Evolutionary conservation across 805 yeast genomes (phyloP).

Genomic region (Myxozyma lipomycoides): DNA sequence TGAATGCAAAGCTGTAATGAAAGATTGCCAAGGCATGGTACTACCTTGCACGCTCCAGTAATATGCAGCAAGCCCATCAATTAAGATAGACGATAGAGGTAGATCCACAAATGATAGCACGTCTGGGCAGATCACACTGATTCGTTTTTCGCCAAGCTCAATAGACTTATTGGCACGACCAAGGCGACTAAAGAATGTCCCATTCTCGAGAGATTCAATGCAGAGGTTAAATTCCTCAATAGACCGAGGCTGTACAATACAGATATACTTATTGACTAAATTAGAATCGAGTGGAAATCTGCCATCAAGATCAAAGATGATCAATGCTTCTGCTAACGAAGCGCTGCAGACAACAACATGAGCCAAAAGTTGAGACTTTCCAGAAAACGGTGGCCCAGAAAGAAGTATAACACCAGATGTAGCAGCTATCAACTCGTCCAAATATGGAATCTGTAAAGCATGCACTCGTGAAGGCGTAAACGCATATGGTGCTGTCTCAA

Average conservation of each 20-base stretch:
- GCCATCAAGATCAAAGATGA: conserved; percentile 25
- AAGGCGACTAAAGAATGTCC: not conserved
- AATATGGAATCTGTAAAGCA: not conserved
- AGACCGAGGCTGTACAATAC: not conserved
- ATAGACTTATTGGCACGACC: not conserved
- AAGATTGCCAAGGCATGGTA: not conserved
- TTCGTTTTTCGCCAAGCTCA: not conserved
- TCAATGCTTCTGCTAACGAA: not conserved
- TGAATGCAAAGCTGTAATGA: not conserved
- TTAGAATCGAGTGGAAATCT: conserved; percentile 5
- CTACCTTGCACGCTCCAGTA: conserved; percentile 6
- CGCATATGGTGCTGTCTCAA: not conserved
- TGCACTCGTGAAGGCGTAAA: not conserved
- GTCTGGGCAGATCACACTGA: not conserved
- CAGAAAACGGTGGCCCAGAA: conserved; percentile 20
- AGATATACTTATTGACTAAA: not conserved
- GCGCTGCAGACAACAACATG: not conserved
- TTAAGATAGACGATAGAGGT: conserved; percentile 2
- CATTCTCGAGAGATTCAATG: not conserved
- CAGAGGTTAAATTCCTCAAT: not conserved
- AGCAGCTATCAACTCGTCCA: no score
- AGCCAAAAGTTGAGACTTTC: conserved; percentile 16
- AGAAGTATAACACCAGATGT: conserved; percentile 1
- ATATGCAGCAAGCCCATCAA: conserved; percentile 15
- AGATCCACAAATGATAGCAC: not conserved